Evolutionary conservation across 2,329 filamentous ascomycete species (phyloP), one percentile per base, ranked within the genome.

Genomic region (Fusarium ambrosium): DNA sequence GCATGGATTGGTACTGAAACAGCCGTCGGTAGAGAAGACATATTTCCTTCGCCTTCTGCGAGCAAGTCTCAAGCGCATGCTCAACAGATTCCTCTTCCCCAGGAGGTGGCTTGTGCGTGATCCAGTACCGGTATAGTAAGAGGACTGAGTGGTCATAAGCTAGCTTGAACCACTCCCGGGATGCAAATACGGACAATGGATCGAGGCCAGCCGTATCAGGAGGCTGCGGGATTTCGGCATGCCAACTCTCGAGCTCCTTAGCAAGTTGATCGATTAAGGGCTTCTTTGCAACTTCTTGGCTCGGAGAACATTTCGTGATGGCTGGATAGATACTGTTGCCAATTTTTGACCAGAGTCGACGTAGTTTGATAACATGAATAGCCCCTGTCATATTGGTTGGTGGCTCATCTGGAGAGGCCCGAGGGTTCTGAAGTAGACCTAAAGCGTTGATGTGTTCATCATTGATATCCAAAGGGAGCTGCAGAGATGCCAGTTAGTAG

Each of bases 61-160:
- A 66, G 13, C 70, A 73, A 29, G 41, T 64, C 18, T 65, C 64
- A 22, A 75, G n/a, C 8, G 68, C 71, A 27, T 70, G 56, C 18
- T 72, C 70, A 7, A 72, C 66, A n/a, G 61, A 70, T 3, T 69
- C 63, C 27, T 73, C 72, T 48, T 75, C 65, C 7, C 65, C 70
- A 14, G 68, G 56, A 2, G 68, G 72, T 18, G 65, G 62, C 9
- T 39, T 55, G 16, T 71, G 70, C 3, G 72, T 75, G 4, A 81
- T 80, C 66, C 75, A 75, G 24, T 77, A 73, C 1, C 83, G 79
- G 62, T 85, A 84, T 2, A 86, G 73, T 4, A 85, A 72, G 6
- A 85, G 74, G 24, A 85, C 80, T 2, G 83, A 81, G 65, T 85
- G 80, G 64, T 84, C 72, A 56, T 85, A 85, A 2, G 81, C 81